Evolutionary conservation across 164 flowering plant genomes (phyloP), one percentile per base, ranked within the genome.

Genomic region (Nelumbo lutea): DNA sequence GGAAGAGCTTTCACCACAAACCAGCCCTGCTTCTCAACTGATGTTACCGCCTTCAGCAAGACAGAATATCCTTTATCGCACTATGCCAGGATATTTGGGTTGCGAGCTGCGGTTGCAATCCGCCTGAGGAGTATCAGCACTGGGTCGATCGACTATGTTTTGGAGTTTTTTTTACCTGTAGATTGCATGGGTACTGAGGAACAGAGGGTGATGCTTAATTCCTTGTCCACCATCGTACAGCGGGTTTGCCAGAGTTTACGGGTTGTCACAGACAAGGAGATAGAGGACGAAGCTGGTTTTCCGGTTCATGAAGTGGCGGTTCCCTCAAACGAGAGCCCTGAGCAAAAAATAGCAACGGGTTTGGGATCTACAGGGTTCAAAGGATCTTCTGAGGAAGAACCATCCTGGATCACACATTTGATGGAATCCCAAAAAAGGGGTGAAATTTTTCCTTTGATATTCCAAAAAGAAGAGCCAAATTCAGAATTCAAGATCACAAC

Each of bases 51-150:
- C 63, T 78, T 76, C 55, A 75, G 79, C 68, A 89, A 85, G 76
- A 80, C 82, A 0, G 89, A 90, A 14, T 95, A 91, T 73, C 97
- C 98, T 45, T 85, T 91, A 15, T 82, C 89, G 13, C 93, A 95
- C 72, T 88, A 94, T 77, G 98, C 98, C 3, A 83, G 60, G 75
- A 70, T 87, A 78, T 89, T 87, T 73, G 77, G 77, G 0, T 63
- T 89, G 69, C 78, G 70, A 62, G 90, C 88, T 62, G 87, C 90
- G 72, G 88, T 87, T 45, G 90, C 96, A 43, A 86, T 89, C 65
- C 86, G 89, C n/a, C 72, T 87, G 52, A 64, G 90, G 38, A 80
- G 88, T 64, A 76, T 86, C 59, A 70, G 77, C 59, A 78, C 84
- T 52, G 83, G 81, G 68, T 42, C 62, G n/a, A 48, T 77, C 44